Conservation (phyloP, 2,329 filamentous ascomycete genomes). For the Aspergillus pseudonomiae region DNA sequence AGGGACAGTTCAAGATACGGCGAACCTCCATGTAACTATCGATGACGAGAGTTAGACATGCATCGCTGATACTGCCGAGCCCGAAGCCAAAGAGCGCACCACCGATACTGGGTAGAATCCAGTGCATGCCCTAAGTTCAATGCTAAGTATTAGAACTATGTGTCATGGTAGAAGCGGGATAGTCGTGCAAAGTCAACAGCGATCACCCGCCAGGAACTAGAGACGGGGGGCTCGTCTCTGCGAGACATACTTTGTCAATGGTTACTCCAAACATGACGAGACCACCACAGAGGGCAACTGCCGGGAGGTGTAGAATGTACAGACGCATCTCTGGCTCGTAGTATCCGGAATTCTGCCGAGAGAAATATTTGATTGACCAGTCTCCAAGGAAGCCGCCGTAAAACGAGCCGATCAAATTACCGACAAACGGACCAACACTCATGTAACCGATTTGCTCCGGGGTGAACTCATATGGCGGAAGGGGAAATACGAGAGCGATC, state of each 20-base stretch:
- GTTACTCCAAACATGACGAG: conserved; percentile 49
- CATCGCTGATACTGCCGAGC: conserved; percentile 43
- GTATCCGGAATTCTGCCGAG: conserved; percentile 49
- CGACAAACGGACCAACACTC: conserved; percentile 41
- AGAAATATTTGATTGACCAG: conserved; percentile 44
- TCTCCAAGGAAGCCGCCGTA: conserved; percentile 47
- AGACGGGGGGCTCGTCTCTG: neutral
- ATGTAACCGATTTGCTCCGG: conserved; percentile 37
- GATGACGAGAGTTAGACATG: conserved; percentile 39
- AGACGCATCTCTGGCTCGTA: conserved; percentile 56
- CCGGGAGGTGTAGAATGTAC: conserved; percentile 36
- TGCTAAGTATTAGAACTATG: too few relatives aligned
- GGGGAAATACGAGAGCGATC: conserved; percentile 39
- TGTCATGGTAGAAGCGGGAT: neutral
- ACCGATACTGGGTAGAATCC: conserved; percentile 45
- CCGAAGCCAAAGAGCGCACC: conserved; percentile 44
- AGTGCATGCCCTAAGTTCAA: conserved; percentile 46
- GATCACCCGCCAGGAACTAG: neutral
- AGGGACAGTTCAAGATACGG: neutral
- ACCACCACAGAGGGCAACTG: conserved; percentile 46
- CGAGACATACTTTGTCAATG: conserved; percentile 35
- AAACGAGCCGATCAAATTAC: conserved; percentile 43
- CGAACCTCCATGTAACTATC: conserved; percentile 43
- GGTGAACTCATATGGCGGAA: conserved; percentile 37
- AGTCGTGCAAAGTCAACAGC: neutral